Conservation (phyloP, 2,329 filamentous ascomycete genomes). For the Sporothrix protearum region DNA sequence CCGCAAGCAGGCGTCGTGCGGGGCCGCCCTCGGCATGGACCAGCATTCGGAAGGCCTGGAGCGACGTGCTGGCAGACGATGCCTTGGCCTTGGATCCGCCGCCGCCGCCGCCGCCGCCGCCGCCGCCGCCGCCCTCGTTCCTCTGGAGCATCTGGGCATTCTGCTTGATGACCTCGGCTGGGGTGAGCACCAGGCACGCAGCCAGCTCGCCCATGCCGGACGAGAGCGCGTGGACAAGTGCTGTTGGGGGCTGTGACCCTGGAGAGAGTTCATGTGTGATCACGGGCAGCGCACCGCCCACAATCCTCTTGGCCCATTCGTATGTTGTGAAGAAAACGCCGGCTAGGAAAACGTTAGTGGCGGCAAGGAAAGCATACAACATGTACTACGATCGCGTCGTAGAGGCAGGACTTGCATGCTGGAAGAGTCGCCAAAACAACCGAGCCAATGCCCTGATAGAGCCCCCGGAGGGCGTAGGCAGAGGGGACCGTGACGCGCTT, state of each 20-base stretch:
- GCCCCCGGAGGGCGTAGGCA: conserved; percentile 57
- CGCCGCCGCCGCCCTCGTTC: conserved; percentile 26
- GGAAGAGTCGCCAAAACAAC: conserved; percentile 84
- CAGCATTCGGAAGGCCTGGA: conserved; percentile 49
- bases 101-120: neutral
- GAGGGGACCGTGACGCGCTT: conserved; percentile 35
- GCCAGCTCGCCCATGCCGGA: conserved; percentile 77
- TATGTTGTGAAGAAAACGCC: conserved; percentile 90
- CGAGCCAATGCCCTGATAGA: conserved; percentile 85
- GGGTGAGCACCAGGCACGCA: conserved; percentile 81
- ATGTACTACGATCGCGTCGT: neutral
- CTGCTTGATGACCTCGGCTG: conserved; percentile 87
- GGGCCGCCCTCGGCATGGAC: conserved; percentile 48
- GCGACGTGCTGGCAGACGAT: conserved; percentile 41
- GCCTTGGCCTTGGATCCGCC: neutral
- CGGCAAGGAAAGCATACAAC: neutral
- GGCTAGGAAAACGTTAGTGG: conserved; percentile 44
- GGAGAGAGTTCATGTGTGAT: neutral
- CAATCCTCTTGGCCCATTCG: conserved; percentile 66
- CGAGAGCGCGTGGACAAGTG: conserved; percentile 66
- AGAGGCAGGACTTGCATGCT: conserved; percentile 55
- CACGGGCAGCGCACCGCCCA: conserved; percentile 49
- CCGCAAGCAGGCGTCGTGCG: conserved; percentile 58
- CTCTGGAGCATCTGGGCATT: conserved; percentile 77
- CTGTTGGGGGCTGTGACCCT: conserved; percentile 45